These are phyloP conservation scores for Picochlorum sp. DNA, from an alignment of 139 green algal species.

Conservation along the genomic window DNA sequence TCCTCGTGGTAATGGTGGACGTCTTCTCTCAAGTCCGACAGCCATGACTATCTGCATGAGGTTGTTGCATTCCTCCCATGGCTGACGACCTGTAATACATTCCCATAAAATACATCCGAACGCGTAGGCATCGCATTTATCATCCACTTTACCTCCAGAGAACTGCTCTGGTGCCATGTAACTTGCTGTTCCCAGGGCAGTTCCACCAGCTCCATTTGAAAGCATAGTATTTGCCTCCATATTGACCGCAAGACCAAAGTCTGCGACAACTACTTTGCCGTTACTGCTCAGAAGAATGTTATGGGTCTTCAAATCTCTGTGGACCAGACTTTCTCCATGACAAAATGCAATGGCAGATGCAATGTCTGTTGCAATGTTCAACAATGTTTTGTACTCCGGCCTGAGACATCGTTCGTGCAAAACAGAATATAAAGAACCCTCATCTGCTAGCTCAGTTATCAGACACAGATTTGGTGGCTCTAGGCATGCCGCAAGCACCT, in stretches of 20 bases:
- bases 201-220: background rate
- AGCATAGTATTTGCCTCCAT: constrained; percentile 12
- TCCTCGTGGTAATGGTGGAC: constrained; percentile 14
- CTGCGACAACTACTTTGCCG: constrained; percentile 10
- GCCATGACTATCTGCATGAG: constrained; percentile 34
- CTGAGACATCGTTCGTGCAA: constrained; percentile 14
- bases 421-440: background rate
- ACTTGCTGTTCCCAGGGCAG: constrained; percentile 18
- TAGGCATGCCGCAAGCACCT: constrained; percentile 17
- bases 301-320: constrained; percentile 23
- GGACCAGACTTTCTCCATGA: constrained; percentile 20
- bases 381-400: constrained; percentile 17
- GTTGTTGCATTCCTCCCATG: constrained; percentile 24
- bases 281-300: constrained; percentile 13
- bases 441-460: constrained; percentile 12
- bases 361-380: constrained; percentile 20
- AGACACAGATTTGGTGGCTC: constrained; percentile 11
- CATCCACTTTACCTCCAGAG: background rate
- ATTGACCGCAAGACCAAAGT: constrained; percentile 27
- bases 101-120: constrained; percentile 15
- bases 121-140: constrained; percentile 14
- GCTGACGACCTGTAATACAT: constrained; percentile 18
- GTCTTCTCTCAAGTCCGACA: constrained; percentile 17
- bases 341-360: constrained; percentile 17
- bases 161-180: constrained; percentile 28